These are phyloP conservation scores for Sclerotinia minor DNA, from an alignment of 2,329 filamentous ascomycete genomes.

Conservation along the genomic window DNA sequence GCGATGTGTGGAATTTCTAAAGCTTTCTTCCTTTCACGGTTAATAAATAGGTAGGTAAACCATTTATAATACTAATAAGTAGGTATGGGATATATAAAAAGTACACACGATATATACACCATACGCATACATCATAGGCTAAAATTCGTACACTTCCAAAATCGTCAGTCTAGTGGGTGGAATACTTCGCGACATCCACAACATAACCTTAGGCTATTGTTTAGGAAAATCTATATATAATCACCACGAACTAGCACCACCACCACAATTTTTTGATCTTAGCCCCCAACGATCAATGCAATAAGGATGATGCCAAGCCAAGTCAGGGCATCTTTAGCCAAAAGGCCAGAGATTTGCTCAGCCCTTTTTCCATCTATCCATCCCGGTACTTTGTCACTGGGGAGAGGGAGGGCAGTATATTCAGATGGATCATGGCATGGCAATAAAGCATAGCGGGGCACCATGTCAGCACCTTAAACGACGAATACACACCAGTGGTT, in stretches of 20 bases:
- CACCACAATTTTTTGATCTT: neutral
- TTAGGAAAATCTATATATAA: conserved; percentile 11
- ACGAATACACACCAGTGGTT: neutral
- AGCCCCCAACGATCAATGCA: neutral
- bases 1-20: neutral
- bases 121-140: neutral
- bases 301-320: neutral
- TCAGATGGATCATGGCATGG: neutral
- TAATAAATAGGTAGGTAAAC: no score
- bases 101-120: neutral
- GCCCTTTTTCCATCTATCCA: conserved; percentile 7
- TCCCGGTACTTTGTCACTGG: conserved; percentile 25
- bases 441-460: conserved; percentile 5
- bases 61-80: neutral
- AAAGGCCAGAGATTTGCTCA: conserved; percentile 5
- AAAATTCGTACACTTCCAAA: conserved; percentile 8
- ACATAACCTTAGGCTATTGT: no score
- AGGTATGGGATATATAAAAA: neutral
- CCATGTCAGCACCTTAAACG: conserved; percentile 23
- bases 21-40: no score
- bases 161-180: neutral
- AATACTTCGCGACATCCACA: neutral
- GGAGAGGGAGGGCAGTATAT: conserved; percentile 10
- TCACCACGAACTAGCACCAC: neutral
- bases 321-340: conserved; percentile 1